phyloP scores from a whole-genome alignment of 306 rosid genomes.

The Sechiopsis laciniata region DNA sequence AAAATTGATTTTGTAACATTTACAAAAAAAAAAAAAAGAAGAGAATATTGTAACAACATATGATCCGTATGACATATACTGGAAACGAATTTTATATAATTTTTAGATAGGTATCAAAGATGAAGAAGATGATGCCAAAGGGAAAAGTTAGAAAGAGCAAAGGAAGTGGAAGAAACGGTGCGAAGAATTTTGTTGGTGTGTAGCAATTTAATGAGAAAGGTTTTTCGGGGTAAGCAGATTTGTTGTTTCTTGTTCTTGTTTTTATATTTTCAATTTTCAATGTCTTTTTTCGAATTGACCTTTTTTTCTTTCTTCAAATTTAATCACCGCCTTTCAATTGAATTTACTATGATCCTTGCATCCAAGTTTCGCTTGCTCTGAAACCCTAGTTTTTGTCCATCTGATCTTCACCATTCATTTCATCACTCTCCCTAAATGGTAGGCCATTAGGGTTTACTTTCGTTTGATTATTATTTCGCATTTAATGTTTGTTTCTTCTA shows the following conservation, averaged over 20 bases:
- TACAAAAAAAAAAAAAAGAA: too few species aligned
- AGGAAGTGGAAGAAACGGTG: conserved; percentile 17
- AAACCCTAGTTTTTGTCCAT: neutral
- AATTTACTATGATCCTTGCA: neutral
- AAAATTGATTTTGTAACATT: too few species aligned
- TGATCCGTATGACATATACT: too few species aligned
- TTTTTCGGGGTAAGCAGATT: conserved; percentile 1
- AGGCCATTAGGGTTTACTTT: too few species aligned
- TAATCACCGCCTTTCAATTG: neutral
- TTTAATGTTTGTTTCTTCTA: too few species aligned
- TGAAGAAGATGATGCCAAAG: conserved; percentile 54
- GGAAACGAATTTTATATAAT: too few species aligned
- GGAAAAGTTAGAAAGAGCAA: conserved; percentile 61
- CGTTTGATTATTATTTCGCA: too few species aligned
- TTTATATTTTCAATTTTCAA: neutral
- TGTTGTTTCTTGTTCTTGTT: conserved; percentile 12
- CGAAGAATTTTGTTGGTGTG: neutral
- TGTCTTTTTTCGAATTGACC: neutral
- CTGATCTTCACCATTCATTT: neutral
- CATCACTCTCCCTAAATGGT: too few species aligned
- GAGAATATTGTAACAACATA: too few species aligned
- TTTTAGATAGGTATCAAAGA: conserved; percentile 41
- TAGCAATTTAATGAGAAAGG: conserved; percentile 12
- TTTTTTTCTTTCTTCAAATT: neutral
- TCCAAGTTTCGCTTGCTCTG: neutral